Evolutionary conservation across 345 rosid genomes (phyloP).

Genomic region (Mercurialis annua): DNA sequence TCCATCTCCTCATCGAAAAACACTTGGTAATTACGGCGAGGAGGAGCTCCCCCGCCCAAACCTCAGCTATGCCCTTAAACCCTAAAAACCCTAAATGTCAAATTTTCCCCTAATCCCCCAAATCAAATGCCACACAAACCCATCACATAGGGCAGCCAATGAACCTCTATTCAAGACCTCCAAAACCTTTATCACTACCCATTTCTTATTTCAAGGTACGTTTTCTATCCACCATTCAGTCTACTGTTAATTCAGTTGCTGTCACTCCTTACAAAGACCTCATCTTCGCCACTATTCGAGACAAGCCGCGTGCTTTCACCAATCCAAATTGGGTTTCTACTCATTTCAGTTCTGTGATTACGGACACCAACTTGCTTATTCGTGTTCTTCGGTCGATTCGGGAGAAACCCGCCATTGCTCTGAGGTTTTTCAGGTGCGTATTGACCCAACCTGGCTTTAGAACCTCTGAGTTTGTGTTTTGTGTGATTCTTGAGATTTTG

Average conservation of each 20-base stretch:
- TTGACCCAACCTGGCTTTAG: slow-evolving; percentile 46
- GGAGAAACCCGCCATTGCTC: slow-evolving; percentile 50
- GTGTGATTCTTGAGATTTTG: slow-evolving; percentile 52
- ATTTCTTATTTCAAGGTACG: slow-evolving; percentile 31
- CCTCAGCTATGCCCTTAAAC: not conserved
- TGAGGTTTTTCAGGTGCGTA: slow-evolving; percentile 54
- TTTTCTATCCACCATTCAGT: slow-evolving; percentile 14
- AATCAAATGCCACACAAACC: not conserved
- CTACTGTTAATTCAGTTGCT: not conserved
- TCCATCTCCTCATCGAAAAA: not conserved
- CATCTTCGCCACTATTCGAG: slow-evolving; percentile 38
- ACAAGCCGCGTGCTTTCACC: slow-evolving; percentile 34
- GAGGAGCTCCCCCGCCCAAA: slow-evolving; percentile 1
- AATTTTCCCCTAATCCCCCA: too few species aligned
- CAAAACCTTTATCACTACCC: slow-evolving; percentile 43
- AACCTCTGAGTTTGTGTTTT: slow-evolving; percentile 38
- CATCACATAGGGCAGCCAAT: slow-evolving; percentile 35
- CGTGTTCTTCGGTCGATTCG: slow-evolving; percentile 46
- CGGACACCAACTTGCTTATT: slow-evolving; percentile 48
- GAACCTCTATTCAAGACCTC: slow-evolving; percentile 58
- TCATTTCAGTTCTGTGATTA: slow-evolving; percentile 38
- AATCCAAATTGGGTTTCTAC: slow-evolving; percentile 40
- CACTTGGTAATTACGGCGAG: not conserved
- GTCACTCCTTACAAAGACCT: slow-evolving; percentile 46
- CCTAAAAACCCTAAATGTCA: not conserved